phyloP scores from a whole-genome alignment of 768 basidiomycete species.

The Dioszegia aurantiaca region DNA sequence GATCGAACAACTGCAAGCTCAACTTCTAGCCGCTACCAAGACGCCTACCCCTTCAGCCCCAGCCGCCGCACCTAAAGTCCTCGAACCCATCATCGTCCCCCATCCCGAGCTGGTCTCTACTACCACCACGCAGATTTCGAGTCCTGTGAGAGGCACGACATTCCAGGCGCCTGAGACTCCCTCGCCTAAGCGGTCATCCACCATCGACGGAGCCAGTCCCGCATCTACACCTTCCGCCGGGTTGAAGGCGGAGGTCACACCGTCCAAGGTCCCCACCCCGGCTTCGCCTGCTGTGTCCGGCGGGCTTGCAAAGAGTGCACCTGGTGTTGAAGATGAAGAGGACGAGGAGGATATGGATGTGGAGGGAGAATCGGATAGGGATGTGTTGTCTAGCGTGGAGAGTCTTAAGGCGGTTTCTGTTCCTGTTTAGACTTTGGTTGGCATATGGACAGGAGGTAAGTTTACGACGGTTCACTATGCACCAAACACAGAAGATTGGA shows the following conservation, averaged over 20 bases:
- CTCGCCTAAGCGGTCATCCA: not conserved
- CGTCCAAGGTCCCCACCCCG: conserved; percentile 5
- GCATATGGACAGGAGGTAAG: too few relatives aligned
- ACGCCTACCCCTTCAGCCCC: not conserved
- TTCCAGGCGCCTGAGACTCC: conserved; percentile 1
- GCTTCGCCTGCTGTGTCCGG: too few relatives aligned
- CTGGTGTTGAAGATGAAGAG: not conserved
- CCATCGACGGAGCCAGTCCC: not conserved
- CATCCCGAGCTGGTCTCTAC: not conserved
- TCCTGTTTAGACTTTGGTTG: not conserved
- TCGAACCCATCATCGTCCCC: not conserved
- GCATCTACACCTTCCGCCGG: conserved; percentile 2
- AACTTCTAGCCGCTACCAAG: not conserved
- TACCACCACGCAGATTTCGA: not conserved
- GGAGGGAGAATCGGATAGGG: not conserved
- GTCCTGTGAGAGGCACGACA: not conserved
- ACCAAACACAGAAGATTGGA: too few relatives aligned
- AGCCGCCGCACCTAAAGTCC: not conserved
- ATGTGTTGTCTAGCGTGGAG: not conserved
- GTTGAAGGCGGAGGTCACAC: not conserved
- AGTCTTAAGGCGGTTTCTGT: not conserved
- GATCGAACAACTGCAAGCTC: not conserved
- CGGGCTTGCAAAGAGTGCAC: too few relatives aligned
- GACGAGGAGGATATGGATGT: conserved; percentile 9
- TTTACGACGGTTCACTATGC: too few relatives aligned